A percentile compares a stretch with the other conserved stretches of the same genome.
Evolutionary conservation across 257 asterid genomes (phyloP).

Genomic region (Lantana camara): DNA sequence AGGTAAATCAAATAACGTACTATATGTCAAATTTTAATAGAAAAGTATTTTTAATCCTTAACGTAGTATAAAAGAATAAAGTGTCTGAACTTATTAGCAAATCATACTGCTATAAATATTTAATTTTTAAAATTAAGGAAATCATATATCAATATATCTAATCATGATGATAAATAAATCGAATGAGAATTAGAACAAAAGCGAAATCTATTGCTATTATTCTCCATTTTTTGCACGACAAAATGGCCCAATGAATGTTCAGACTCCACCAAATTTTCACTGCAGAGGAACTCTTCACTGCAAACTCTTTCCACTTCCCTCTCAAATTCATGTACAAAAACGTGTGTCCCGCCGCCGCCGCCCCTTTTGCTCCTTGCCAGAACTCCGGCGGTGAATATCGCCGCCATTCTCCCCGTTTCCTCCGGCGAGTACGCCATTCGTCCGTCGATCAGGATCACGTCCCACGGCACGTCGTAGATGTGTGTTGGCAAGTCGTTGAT

Average conservation of each 20-base stretch:
- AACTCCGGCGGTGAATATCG: conserved; percentile 63
- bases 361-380: conserved; percentile 52
- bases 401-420: conserved; percentile 59
- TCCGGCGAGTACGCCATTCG: conserved; percentile 44
- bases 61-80: no score
- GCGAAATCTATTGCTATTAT: conserved; percentile 13
- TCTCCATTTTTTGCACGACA: conserved; percentile 41
- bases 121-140: background rate
- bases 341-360: conserved; percentile 44
- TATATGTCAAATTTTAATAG: no score
- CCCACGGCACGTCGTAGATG: conserved; percentile 92
- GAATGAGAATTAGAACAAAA: conserved; percentile 44
- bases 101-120: no score
- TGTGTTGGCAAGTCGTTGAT: conserved; percentile 82
- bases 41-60: no score
- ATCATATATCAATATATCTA: background rate
- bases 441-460: conserved; percentile 62
- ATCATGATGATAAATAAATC: conserved; percentile 6
- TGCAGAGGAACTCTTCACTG: conserved; percentile 57
- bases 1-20: no score
- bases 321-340: conserved; percentile 53
- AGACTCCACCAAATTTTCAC: conserved; percentile 41
- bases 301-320: conserved; percentile 51
- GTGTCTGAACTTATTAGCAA: no score
- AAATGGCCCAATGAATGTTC: conserved; percentile 52